Percentiles rank a stretch among this genome's conserved stretches.
These are phyloP conservation scores for Cordyceps javanica DNA, from an alignment of 2,329 filamentous ascomycete species.

Conservation along the genomic window DNA sequence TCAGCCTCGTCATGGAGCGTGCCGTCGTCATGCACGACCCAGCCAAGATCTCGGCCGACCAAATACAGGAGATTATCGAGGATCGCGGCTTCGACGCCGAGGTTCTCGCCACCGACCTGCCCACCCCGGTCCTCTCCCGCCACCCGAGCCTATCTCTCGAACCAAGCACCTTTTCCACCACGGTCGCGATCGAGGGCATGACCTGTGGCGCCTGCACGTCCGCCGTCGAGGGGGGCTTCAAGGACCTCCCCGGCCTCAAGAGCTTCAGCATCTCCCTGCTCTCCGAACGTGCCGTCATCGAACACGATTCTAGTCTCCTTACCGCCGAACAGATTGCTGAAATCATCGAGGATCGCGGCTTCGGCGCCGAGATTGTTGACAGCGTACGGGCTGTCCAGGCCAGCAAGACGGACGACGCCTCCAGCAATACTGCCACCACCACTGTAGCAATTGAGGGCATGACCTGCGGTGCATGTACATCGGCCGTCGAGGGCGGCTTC, in stretches of 20 bases:
- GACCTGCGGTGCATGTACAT: conserved; percentile 96
- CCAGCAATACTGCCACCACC: conserved; percentile 56
- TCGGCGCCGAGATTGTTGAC: conserved; percentile 73
- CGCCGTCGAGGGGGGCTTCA: conserved; percentile 75
- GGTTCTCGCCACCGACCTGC: conserved; percentile 75
- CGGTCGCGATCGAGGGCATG: conserved; percentile 78
- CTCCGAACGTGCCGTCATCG: conserved; percentile 77
- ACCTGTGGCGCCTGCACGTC: conserved; percentile 87
- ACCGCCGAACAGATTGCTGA: conserved; percentile 49
- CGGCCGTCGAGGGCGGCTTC: conserved; percentile 81
- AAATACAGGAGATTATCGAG: conserved; percentile 80
- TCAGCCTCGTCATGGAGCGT: conserved; percentile 91
- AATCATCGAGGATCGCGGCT: conserved; percentile 66
- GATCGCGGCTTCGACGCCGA: conserved; percentile 89
- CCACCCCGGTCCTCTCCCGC: conserved; percentile 42
- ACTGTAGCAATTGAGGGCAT: conserved; percentile 91
- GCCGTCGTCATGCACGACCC: conserved; percentile 92
- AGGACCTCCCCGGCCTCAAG: conserved; percentile 65
- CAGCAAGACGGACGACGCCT: conserved; percentile 23
- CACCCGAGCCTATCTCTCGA: conserved; percentile 29
- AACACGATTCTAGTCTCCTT: conserved; percentile 60
- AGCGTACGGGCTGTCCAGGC: conserved; percentile 30
- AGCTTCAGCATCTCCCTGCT: conserved; percentile 77
- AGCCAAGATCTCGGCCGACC: conserved; percentile 62
- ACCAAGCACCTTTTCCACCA: conserved; percentile 56